Conservation (phyloP, 2,329 filamentous ascomycete genomes). For the Aureobasidium sp. region DNA sequence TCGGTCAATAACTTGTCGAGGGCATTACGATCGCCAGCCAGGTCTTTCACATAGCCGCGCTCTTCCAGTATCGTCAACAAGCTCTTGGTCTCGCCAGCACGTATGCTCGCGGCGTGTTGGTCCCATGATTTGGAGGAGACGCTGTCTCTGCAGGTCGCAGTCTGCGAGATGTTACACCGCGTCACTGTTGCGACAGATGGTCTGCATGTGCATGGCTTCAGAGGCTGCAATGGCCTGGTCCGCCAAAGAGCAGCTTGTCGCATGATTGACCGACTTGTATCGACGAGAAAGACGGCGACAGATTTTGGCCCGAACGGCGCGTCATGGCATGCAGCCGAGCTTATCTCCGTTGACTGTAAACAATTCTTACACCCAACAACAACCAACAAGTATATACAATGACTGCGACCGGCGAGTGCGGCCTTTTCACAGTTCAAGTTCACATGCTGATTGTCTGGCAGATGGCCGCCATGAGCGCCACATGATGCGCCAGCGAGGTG, state of each 20-base stretch:
- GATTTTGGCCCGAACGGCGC: not conserved
- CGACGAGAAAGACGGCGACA: not conserved
- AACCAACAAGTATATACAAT: not conserved
- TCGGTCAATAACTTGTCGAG: conserved; percentile 58
- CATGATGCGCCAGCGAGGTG: conserved; percentile 18
- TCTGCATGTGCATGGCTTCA: not conserved
- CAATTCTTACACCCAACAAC: not conserved
- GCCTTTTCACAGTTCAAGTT: not conserved
- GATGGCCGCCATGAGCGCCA: conserved; percentile 17
- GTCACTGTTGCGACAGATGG: not conserved
- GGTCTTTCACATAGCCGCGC: conserved; percentile 65
- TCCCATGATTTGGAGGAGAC: not conserved
- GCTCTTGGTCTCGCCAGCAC: not conserved
- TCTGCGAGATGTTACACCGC: not conserved
- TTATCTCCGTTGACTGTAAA: not conserved
- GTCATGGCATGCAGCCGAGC: not conserved
- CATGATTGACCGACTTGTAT: not conserved
- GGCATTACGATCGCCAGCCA: conserved; percentile 52
- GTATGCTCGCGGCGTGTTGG: not conserved
- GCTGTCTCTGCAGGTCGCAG: not conserved
- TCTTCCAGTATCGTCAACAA: conserved; percentile 50
- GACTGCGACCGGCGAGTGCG: not conserved
- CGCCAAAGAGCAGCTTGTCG: not conserved
- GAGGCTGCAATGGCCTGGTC: not conserved
- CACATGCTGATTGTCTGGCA: not conserved